These are phyloP conservation scores for Penicillium oxalicum DNA, from an alignment of 2,329 filamentous ascomycete genomes.

Conservation along the genomic window DNA sequence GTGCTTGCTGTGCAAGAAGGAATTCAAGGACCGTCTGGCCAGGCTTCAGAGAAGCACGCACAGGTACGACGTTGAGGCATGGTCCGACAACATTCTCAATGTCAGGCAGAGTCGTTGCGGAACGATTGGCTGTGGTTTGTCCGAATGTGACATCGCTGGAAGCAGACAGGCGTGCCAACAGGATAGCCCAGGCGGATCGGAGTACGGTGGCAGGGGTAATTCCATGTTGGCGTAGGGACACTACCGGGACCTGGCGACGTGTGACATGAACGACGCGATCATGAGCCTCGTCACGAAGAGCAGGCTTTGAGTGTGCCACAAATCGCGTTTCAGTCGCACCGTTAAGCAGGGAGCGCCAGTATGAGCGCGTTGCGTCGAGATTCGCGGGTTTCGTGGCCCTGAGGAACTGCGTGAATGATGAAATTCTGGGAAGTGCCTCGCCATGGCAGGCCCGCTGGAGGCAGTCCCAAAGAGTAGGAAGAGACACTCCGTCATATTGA, in stretches of 20 bases:
- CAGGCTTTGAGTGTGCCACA: slow-evolving; percentile 6
- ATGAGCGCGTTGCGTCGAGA: slow-evolving; percentile 2
- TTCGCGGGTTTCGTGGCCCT: slow-evolving; percentile 6
- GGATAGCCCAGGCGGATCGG: slow-evolving; percentile 54
- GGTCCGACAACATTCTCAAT: slow-evolving; percentile 22
- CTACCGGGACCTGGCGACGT: slow-evolving; percentile 4
- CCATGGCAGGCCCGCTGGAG: slow-evolving; percentile 9
- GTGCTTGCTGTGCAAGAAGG: slow-evolving; percentile 46
- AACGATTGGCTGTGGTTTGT: slow-evolving; percentile 46
- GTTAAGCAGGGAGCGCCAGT: slow-evolving; percentile 6
- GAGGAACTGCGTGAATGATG: slow-evolving; percentile 10
- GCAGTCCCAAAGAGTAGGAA: slow-evolving; percentile 8
- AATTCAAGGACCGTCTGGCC: slow-evolving; percentile 39
- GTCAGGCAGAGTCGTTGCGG: slow-evolving; percentile 36
- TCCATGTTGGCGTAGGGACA: slow-evolving; percentile 8
- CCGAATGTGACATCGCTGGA: slow-evolving; percentile 53
- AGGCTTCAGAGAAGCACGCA: slow-evolving; percentile 13
- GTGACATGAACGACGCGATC: slow-evolving; percentile 6
- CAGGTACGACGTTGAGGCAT: slow-evolving; percentile 25
- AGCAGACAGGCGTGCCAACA: slow-evolving; percentile 48
- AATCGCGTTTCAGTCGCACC: slow-evolving; percentile 10
- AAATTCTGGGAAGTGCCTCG: slow-evolving; percentile 1
- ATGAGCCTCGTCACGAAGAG: slow-evolving; percentile 1
- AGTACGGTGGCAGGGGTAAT: slow-evolving; percentile 41
- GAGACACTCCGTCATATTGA: slow-evolving; percentile 12